Conservation (phyloP, 768 basidiomycete species). For the Phanerochaete sordida region DNA sequence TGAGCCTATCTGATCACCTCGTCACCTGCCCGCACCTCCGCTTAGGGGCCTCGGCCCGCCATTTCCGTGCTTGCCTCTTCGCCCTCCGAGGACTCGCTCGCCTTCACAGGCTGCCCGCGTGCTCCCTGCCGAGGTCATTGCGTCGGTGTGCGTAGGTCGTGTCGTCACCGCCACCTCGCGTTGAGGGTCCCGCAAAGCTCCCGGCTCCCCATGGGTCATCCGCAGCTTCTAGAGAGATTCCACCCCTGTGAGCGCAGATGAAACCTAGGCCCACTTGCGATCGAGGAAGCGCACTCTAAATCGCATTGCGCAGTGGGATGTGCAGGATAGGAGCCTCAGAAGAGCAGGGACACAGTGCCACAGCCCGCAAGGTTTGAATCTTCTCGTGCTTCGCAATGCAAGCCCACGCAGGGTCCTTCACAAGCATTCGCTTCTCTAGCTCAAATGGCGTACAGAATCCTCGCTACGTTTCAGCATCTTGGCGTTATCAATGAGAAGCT, state of each 20-base stretch:
- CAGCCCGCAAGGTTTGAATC: not conserved
- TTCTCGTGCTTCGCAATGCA: not conserved
- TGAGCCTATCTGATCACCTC: constrained; percentile 3
- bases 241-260: no score
- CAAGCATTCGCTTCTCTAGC: not conserved
- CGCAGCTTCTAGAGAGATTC: no score
- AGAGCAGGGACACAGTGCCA: not conserved
- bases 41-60: constrained; percentile 4
- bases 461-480: no score
- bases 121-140: no score
- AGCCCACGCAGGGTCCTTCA: no score
- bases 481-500: not conserved
- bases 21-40: not conserved
- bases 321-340: not conserved
- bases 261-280: not conserved
- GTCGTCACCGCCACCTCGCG: no score
- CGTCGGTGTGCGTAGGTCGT: not conserved
- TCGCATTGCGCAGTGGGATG: not conserved
- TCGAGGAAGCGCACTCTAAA: not conserved
- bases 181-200: no score
- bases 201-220: no score
- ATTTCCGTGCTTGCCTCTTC: not conserved
- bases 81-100: not conserved
- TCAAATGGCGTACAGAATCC: not conserved
- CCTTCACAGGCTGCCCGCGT: not conserved